phyloP scores from a whole-genome alignment of 805 yeast genomes.

The Candida vartiovaarae region DNA sequence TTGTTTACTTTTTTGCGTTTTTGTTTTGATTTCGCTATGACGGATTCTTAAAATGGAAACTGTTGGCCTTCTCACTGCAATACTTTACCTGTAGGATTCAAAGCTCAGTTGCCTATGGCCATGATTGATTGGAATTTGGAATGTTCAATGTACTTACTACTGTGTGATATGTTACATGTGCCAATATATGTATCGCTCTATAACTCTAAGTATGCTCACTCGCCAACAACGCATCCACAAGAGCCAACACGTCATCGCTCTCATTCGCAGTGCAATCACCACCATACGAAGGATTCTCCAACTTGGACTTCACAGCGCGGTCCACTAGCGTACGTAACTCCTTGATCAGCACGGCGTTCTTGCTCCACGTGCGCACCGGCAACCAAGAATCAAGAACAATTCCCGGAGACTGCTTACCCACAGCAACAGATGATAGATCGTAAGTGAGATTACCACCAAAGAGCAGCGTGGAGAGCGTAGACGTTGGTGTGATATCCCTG shows the following conservation, averaged over 20 bases:
- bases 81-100: too few species aligned
- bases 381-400: conserved; percentile 84
- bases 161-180: not conserved
- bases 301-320: conserved; percentile 51
- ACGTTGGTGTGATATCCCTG: conserved; percentile 74
- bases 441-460: conserved; percentile 73
- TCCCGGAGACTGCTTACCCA: conserved; percentile 64
- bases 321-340: conserved; percentile 63
- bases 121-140: too few species aligned
- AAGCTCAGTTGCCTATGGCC: too few species aligned
- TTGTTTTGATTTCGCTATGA: too few species aligned
- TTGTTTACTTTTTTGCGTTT: too few species aligned
- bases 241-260: conserved; percentile 31
- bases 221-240: conserved; percentile 29
- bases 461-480: conserved; percentile 62
- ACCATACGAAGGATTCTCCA: conserved; percentile 41
- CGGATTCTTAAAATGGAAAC: too few species aligned
- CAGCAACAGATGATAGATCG: conserved; percentile 38
- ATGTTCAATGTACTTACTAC: too few species aligned
- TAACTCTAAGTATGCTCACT: conserved; percentile 7
- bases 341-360: conserved; percentile 80
- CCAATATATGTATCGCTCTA: not conserved
- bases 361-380: conserved; percentile 88
- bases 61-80: too few species aligned
- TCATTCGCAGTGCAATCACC: conserved; percentile 7